phyloP scores from a whole-genome alignment of 768 basidiomycete species.

The Boletus insuetus region DNA sequence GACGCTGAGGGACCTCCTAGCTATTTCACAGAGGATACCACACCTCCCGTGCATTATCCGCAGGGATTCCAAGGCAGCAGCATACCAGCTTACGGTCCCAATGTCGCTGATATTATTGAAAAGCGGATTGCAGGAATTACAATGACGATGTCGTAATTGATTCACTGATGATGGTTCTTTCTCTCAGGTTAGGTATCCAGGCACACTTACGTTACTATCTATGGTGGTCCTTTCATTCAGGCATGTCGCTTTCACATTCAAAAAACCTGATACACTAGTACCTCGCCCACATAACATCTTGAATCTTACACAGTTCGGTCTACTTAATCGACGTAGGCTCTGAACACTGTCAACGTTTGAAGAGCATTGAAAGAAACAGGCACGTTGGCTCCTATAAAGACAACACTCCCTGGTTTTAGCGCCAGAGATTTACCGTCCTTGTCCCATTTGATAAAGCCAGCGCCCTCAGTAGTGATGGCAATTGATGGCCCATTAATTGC shows the following conservation, averaged over 20 bases:
- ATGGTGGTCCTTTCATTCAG: too few species aligned
- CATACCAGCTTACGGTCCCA: constrained; percentile 71
- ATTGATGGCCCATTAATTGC: constrained; percentile 83
- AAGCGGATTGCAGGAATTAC: constrained; percentile 48
- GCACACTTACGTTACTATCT: background rate
- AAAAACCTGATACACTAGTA: background rate
- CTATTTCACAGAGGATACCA: constrained; percentile 30
- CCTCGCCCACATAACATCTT: background rate
- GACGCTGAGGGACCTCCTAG: constrained; percentile 7
- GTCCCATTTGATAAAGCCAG: constrained; percentile 54
- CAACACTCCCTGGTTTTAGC: constrained; percentile 63
- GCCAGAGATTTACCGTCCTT: constrained; percentile 36
- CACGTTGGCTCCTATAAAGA: constrained; percentile 77
- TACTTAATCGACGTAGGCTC: constrained; percentile 28
- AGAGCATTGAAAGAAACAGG: constrained; percentile 48
- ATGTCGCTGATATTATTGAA: constrained; percentile 68
- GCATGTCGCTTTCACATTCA: background rate
- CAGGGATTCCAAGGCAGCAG: constrained; percentile 80
- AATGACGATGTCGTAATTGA: background rate
- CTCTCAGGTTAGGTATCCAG: background rate
- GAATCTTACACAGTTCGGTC: background rate
- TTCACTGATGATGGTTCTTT: background rate
- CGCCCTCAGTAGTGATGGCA: constrained; percentile 69
- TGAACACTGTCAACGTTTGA: constrained; percentile 23
- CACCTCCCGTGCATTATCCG: constrained; percentile 62